Evolutionary conservation across 768 basidiomycete genomes (phyloP).

Genomic region (Suillus subalutaceus): DNA sequence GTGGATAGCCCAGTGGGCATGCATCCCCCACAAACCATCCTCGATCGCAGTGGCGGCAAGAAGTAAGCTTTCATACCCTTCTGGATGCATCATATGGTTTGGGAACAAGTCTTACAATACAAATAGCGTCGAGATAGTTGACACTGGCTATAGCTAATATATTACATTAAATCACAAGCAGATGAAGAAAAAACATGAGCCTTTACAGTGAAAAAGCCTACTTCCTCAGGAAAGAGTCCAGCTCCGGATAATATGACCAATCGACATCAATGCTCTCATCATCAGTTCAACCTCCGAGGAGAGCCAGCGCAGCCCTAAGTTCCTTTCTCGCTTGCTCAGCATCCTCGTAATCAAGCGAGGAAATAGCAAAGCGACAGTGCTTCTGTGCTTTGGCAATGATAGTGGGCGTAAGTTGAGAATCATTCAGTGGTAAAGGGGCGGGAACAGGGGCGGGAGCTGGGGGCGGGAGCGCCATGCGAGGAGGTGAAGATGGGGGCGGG

Average conservation of each 20-base stretch:
- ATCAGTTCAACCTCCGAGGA: slow-evolving; percentile 54
- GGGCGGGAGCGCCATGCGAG: slow-evolving; percentile 14
- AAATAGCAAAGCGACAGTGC: slow-evolving; percentile 91
- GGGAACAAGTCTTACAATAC: background rate
- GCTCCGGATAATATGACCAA: background rate
- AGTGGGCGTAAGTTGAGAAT: slow-evolving; percentile 59
- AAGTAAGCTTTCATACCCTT: slow-evolving; percentile 1
- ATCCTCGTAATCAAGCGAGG: slow-evolving; percentile 96
- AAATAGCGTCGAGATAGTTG: background rate
- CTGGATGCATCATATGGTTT: background rate
- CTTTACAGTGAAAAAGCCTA: background rate
- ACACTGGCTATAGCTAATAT: background rate
- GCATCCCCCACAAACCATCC: slow-evolving; percentile 16
- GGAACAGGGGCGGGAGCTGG: slow-evolving; percentile 25
- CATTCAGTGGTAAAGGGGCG: slow-evolving; percentile 18
- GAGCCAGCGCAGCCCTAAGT: slow-evolving; percentile 70
- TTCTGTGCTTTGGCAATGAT: slow-evolving; percentile 82
- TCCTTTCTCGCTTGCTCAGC: slow-evolving; percentile 84
- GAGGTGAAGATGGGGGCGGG: slow-evolving; percentile 17
- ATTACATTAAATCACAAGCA: background rate
- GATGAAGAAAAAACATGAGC: slow-evolving; percentile 4
- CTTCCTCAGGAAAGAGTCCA: slow-evolving; percentile 2
- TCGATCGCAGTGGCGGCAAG: background rate
- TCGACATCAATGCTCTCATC: background rate
- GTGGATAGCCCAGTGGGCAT: slow-evolving; percentile 38